A percentile compares a stretch with the other conserved stretches of the same genome.
Evolutionary conservation across 495 filamentous ascomycete species (phyloP).

Genomic region (Aspergillus olivimuriae): DNA sequence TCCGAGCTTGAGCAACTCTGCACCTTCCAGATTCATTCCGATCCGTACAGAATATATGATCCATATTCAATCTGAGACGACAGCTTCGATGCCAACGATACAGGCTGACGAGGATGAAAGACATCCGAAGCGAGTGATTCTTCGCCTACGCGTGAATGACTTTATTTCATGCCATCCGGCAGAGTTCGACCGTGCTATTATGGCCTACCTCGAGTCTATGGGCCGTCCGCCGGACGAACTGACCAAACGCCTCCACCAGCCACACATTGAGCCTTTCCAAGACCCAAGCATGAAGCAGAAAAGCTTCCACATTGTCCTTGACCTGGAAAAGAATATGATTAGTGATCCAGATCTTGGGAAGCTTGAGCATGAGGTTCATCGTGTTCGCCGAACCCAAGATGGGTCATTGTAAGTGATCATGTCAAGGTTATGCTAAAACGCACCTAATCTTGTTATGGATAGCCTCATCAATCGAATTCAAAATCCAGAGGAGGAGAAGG

Average conservation of each 20-base stretch:
- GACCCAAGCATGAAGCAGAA: slow-evolving; percentile 1
- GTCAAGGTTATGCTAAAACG: neutral
- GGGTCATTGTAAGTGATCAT: slow-evolving; percentile 2
- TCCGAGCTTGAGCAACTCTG: too few species aligned
- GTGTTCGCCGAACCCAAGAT: slow-evolving; percentile 5
- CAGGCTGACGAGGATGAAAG: neutral
- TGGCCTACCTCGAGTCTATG: slow-evolving; percentile 3
- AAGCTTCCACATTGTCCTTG: slow-evolving; percentile 7
- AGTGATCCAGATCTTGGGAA: slow-evolving; percentile 1
- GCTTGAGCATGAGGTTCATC: slow-evolving; percentile 8
- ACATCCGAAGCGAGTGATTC: slow-evolving; percentile 4
- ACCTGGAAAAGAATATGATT: slow-evolving; percentile 1
- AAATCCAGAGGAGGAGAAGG: slow-evolving; percentile 3
- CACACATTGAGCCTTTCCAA: slow-evolving; percentile 6
- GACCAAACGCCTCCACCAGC: neutral
- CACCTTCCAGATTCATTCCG: neutral
- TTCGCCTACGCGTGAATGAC: slow-evolving; percentile 7
- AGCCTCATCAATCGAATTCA: slow-evolving; percentile 1
- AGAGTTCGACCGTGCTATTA: slow-evolving; percentile 3
- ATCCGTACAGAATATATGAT: neutral
- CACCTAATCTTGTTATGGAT: neutral
- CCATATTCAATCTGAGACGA: neutral
- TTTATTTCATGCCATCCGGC: too few species aligned
- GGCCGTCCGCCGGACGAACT: neutral
- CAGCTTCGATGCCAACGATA: neutral